Evolutionary conservation across 2,329 filamentous ascomycete genomes (phyloP).

Genomic region (Aspergillus puulaauensis): DNA sequence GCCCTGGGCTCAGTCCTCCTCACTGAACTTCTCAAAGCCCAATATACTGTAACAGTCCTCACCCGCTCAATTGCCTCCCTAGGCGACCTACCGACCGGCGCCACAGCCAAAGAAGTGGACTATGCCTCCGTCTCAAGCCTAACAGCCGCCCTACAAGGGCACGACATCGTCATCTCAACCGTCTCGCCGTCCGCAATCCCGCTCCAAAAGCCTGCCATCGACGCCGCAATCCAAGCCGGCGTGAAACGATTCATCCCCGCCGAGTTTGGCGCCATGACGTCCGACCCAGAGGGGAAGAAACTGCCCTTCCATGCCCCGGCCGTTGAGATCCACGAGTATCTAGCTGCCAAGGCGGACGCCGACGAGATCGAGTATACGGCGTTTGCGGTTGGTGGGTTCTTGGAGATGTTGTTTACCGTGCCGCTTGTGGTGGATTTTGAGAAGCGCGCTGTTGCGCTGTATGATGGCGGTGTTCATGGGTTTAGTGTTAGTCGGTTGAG

Average conservation of each 20-base stretch:
- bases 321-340: background rate
- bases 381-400: background rate
- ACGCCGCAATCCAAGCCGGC: background rate
- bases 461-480: background rate
- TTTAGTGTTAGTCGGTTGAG: background rate
- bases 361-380: constrained; percentile 1
- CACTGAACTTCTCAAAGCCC: background rate
- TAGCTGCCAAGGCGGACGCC: background rate
- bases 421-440: background rate
- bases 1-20: constrained; percentile 5
- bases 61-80: background rate
- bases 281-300: background rate
- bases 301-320: background rate
- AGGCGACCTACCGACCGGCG: background rate
- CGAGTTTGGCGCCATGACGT: constrained; percentile 2
- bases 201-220: background rate
- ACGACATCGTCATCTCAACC: constrained; percentile 2
- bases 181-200: background rate
- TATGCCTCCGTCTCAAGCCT: background rate
- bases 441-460: background rate
- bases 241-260: constrained; percentile 8
- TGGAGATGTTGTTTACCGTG: background rate
- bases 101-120: background rate
- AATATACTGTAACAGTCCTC: background rate
- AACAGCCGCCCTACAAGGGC: background rate